Base-by-base conservation (phyloP, 2,329 filamentous ascomycete genomes). In the Trichophyton benhamiae region DNA sequence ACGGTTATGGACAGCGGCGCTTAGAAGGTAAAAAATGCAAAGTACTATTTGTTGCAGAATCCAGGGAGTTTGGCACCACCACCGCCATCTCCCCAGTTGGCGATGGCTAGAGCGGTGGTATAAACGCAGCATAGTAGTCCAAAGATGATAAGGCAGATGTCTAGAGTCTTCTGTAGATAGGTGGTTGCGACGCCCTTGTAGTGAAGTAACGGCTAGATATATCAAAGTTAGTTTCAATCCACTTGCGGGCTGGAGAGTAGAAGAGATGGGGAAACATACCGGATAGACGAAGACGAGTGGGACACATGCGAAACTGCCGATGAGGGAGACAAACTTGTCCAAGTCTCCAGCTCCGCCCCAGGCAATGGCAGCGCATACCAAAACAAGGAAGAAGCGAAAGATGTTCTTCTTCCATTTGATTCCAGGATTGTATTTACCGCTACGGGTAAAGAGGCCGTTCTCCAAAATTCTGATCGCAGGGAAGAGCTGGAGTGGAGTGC, bases 401-500 rank as follows among this genome's bases (percentile, higher is more conserved):
- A 87, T 79, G 68, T 99, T 99, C 84, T 99, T 99, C 81, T 97
- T 89, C 94, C 94, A 99, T 79, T 99, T 99, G 79, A 99, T 95
- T 71, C 89, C 94, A 0, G 91, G 91, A 72, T 97, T 96, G 77
- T 96, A 96, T 76, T 99, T 99, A 68, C 94, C 91, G 65, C 91
- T 96, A 71, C 88, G 83, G 25, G 89, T 95, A 74, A 97, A 99
- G 5, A 97, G 80, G 66, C 91, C 90, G 68, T 95, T 96, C 75
- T 95, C 91, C 38, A 89, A 90, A 70, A 99, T 99, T 71, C 92
- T 88, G 69, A 99, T 97, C 49, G 94, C 94, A 0, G 94, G 94
- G 80, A 97, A 99, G 67, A 99, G 91, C 72, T 99, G 95, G 62
- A 99, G 79, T 4, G 94, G 94, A 0, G 94, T 99, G 41, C 90